phyloP scores from a whole-genome alignment of 192 early-diverging fungal genomes.

The Mortierella alpina region DNA sequence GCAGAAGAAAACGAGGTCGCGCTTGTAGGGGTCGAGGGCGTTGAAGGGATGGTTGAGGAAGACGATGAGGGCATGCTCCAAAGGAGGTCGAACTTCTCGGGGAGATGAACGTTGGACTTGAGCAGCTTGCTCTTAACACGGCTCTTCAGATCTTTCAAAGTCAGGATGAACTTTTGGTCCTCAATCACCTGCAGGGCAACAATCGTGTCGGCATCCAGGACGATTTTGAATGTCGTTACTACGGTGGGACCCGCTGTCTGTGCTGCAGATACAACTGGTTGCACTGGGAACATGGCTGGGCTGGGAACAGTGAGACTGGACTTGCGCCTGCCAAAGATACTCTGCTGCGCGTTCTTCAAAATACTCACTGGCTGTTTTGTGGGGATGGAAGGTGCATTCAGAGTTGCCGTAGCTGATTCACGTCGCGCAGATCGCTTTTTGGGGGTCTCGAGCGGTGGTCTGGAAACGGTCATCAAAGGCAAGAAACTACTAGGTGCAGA shows the following conservation, averaged over 20 bases:
- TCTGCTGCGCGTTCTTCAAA: conserved; percentile 24
- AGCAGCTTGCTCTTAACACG: conserved; percentile 26
- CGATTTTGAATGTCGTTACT: conserved; percentile 47
- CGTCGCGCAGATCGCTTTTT: conserved; percentile 34
- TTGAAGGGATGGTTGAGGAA: not conserved
- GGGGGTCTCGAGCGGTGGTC: not conserved
- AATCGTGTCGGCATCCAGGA: conserved; percentile 50
- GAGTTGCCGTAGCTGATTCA: conserved; percentile 3
- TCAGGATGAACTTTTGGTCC: conserved; percentile 25
- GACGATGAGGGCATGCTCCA: conserved; percentile 19
- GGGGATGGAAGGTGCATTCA: conserved; percentile 16
- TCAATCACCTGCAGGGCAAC: conserved; percentile 42
- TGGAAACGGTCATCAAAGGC: conserved; percentile 11
- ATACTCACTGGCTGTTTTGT: conserved; percentile 46
- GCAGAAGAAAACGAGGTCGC: not conserved
- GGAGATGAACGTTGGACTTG: conserved; percentile 46
- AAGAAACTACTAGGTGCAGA: conserved; percentile 22
- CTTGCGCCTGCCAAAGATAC: conserved; percentile 6
- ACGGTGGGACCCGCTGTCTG: not conserved
- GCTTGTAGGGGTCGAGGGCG: conserved; percentile 3
- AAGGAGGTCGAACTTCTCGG: conserved; percentile 34
- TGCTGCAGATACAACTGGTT: not conserved
- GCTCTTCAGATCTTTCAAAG: conserved; percentile 17
- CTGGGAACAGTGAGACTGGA: conserved; percentile 35
- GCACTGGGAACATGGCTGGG: conserved; percentile 26